Percentiles rank a stretch among this genome's conserved stretches.
These are phyloP conservation scores for Phaffia australis DNA, from an alignment of 768 basidiomycete genomes.

Conservation along the genomic window DNA sequence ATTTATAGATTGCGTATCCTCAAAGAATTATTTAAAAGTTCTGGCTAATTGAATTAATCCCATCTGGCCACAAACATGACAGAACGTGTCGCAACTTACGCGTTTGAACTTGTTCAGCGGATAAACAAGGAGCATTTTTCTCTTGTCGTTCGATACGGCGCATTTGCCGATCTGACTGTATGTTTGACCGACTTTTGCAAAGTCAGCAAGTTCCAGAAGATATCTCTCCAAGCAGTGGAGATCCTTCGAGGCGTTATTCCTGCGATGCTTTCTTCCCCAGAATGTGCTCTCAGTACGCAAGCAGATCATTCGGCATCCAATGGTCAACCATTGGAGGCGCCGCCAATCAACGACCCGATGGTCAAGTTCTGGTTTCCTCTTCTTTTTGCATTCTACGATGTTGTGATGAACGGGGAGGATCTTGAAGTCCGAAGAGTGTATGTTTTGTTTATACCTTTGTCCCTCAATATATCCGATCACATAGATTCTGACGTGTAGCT, in stretches of 20 bases:
- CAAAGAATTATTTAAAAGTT: neutral
- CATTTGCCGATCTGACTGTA: slow-evolving; percentile 89
- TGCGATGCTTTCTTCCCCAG: slow-evolving; percentile 74
- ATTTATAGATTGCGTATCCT: slow-evolving; percentile 12
- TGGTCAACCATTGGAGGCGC: neutral
- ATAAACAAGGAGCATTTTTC: slow-evolving; percentile 82
- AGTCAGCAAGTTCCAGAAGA: slow-evolving; percentile 98
- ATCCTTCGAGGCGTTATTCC: slow-evolving; percentile 91
- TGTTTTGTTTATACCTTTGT: slow-evolving; percentile 36
- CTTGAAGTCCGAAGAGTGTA: slow-evolving; percentile 92
- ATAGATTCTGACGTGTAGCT: neutral
- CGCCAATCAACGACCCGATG: slow-evolving; percentile 55
- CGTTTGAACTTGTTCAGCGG: slow-evolving; percentile 89
- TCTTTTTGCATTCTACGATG: slow-evolving; percentile 95
- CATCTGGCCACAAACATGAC: slow-evolving; percentile 20
- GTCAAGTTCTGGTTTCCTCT: slow-evolving; percentile 96
- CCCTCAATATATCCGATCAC: slow-evolving; percentile 1
- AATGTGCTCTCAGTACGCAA: slow-evolving; percentile 42
- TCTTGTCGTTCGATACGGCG: slow-evolving; percentile 82
- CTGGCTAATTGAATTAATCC: neutral
- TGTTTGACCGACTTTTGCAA: slow-evolving; percentile 99
- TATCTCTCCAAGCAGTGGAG: slow-evolving; percentile 86
- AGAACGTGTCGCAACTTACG: slow-evolving; percentile 85
- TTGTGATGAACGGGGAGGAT: slow-evolving; percentile 99
- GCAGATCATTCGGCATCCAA: slow-evolving; percentile 20